These are phyloP conservation scores for Geranium rotundifolium DNA, from an alignment of 345 rosid genomes.

Conservation along the genomic window DNA sequence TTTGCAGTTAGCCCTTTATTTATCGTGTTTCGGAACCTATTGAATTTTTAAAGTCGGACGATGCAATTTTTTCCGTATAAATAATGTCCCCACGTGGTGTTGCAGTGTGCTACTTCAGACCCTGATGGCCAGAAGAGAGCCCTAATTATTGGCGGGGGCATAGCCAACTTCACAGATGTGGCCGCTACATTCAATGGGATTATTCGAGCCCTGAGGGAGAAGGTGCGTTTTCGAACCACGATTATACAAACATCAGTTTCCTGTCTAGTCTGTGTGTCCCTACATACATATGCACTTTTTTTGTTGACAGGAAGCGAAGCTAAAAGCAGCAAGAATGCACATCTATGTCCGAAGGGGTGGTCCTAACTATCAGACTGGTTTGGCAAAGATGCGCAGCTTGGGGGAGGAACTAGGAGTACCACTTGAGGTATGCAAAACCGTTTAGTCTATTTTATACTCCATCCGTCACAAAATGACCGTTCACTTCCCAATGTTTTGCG, in stretches of 20 bases:
- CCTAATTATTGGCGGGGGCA: conserved; percentile 93
- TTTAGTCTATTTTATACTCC: neutral
- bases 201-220: conserved; percentile 78
- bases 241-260: neutral
- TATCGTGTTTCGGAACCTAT: neutral
- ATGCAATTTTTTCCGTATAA: neutral
- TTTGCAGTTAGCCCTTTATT: too few relatives aligned
- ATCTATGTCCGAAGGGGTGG: conserved; percentile 93
- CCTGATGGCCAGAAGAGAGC: conserved; percentile 94
- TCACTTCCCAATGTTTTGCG: neutral
- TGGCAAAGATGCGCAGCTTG: conserved; percentile 70
- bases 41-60: too few relatives aligned
- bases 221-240: conserved; percentile 29
- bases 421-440: conserved; percentile 44
- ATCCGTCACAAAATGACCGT: neutral
- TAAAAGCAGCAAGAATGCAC: conserved; percentile 91
- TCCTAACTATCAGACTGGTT: conserved; percentile 84
- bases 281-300: neutral
- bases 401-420: conserved; percentile 86
- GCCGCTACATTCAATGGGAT: conserved; percentile 94
- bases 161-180: conserved; percentile 94
- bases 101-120: conserved; percentile 82
- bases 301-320: conserved; percentile 52
- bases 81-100: neutral
- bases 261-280: neutral